phyloP scores from a whole-genome alignment of 2,329 filamentous ascomycete species.

The Stromatinia cepivora region DNA sequence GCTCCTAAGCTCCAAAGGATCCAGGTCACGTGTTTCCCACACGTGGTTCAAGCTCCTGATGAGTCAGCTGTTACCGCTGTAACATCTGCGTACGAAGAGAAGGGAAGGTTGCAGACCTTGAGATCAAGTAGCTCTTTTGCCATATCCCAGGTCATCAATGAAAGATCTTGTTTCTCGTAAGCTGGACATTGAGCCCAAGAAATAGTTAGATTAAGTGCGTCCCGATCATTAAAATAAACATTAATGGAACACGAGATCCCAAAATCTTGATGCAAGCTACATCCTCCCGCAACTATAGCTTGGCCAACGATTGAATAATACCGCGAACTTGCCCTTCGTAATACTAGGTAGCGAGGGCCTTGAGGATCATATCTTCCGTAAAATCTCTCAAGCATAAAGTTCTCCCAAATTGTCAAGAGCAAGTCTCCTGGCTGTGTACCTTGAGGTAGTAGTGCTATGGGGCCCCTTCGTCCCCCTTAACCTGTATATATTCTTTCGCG shows the following conservation, averaged over 20 bases:
- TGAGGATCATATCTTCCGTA: no score
- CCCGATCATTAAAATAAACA: neutral
- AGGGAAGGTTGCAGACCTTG: neutral
- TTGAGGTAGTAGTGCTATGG: neutral
- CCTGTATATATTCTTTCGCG: neutral
- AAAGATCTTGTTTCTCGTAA: neutral
- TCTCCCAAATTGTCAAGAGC: neutral
- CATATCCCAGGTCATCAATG: neutral
- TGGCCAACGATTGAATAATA: neutral
- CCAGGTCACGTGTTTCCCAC: no score
- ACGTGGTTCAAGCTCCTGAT: no score
- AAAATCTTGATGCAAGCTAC: no score
- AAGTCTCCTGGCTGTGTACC: neutral
- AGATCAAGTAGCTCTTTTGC: neutral
- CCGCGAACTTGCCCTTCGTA: neutral
- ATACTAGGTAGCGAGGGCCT: neutral
- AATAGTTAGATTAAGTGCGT: neutral
- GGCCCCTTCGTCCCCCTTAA: neutral
- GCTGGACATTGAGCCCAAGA: neutral
- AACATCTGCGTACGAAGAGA: neutral
- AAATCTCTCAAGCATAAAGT: no score
- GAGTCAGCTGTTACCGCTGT: no score
- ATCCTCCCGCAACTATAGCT: neutral
- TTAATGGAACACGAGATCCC: no score
- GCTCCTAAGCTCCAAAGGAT: no score